Percentiles rank a stretch among this genome's conserved stretches.
Conservation (phyloP, 331 rosid species). For the Spiraea crenata region DNA sequence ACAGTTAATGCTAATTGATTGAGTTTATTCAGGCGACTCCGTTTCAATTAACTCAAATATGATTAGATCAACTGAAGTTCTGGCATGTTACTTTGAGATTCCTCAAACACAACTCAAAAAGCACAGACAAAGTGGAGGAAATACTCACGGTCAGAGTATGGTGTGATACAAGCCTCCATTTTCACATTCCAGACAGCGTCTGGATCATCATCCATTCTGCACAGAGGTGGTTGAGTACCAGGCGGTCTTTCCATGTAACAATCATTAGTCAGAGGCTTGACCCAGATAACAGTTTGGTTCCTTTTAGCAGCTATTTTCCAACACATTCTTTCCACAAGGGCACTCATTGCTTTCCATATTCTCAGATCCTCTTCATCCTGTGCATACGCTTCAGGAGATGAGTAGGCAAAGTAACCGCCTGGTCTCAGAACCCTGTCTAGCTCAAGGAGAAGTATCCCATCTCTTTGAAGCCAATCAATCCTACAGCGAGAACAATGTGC, state of each 20-base stretch:
- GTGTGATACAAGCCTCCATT: constrained; percentile 43
- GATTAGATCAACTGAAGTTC: background rate
- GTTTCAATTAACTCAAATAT: background rate
- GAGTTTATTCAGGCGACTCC: background rate
- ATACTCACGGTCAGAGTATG: constrained; percentile 40
- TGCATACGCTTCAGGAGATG: constrained; percentile 99
- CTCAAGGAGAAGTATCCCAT: constrained; percentile 92
- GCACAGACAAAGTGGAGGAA: background rate
- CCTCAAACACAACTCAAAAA: background rate
- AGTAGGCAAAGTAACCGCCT: constrained; percentile 97
- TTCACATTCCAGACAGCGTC: constrained; percentile 34
- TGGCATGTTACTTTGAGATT: background rate
- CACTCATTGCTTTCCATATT: constrained; percentile 95
- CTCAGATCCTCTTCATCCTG: constrained; percentile 96
- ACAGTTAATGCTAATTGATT: background rate
- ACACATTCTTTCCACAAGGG: constrained; percentile 89
- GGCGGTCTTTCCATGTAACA: constrained; percentile 33
- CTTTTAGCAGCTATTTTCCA: constrained; percentile 84
- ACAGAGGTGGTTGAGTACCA: constrained; percentile 35
- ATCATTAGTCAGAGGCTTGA: constrained; percentile 35
- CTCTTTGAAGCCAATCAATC: constrained; percentile 99
- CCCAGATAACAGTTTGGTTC: constrained; percentile 96
- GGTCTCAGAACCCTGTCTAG: constrained; percentile 89
- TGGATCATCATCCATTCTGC: constrained; percentile 34
- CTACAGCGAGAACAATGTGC: constrained; percentile 99